Evolutionary conservation across 306 rosid genomes (phyloP), one percentile per base, ranked within the genome.

Genomic region (Cicer arietinum): DNA sequence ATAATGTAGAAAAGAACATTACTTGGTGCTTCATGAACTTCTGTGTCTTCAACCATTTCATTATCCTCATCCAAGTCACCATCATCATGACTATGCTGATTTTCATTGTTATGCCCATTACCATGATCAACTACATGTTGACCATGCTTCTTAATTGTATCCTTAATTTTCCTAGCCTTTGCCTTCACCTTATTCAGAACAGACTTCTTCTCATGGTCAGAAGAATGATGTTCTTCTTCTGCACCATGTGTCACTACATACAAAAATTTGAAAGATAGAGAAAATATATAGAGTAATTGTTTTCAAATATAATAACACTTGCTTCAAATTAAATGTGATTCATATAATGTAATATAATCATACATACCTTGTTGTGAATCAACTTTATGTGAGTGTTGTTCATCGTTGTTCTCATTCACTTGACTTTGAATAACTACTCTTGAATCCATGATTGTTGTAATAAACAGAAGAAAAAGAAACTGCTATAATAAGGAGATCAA

Each of bases 101-200:
- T 25, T 39, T 85, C 74, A 43, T 16, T 41, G 69, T 62, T 74
- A 0, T 79, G 42, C 1, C 67, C 87, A 3, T 53, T 79, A 17
- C 65, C 81, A 56, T 79, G 79, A 12, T 84, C 88, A 7, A 84
- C 78, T 20, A 69, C 82, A 2, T 80, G 80, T 7, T 75, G 81
- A 3, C 86, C 85, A 18, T 80, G 87, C 61, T 83, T 86, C 41
- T 18, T 87, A 56, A 91, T 30, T 1, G 81, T 79, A 11, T 87
- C 82, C 84, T 71, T 88, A 1, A 94, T 80, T 86, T 88, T 91
- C 86, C 64, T 94, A 7, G 96, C 97, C 86, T 76, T 91, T 0
- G 82, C 90, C 89, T 86, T 91, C 7, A 89, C 90, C 81, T 69
- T 91, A 57, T 17, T 78, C 77, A 94, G 0, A 51, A 88, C 85